These are phyloP conservation scores for Xylariaceae sp. DNA, from an alignment of 2,329 filamentous ascomycete genomes.

Conservation along the genomic window DNA sequence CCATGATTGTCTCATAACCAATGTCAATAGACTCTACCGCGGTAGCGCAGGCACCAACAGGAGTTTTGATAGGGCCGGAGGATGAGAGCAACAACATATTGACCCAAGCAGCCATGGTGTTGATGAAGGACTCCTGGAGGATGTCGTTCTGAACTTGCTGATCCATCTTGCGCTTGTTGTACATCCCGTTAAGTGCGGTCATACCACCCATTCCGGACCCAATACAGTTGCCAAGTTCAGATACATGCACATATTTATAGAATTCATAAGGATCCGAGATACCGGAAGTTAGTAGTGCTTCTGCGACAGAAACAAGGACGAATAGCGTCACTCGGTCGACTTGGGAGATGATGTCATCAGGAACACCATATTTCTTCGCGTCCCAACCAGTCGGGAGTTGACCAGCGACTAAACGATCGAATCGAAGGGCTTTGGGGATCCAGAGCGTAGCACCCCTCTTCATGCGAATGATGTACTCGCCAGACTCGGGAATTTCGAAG, in stretches of 20 bases:
- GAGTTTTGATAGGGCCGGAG: slow-evolving; percentile 97
- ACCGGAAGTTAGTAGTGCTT: slow-evolving; percentile 88
- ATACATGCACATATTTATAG: slow-evolving; percentile 99
- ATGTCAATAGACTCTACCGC: slow-evolving; percentile 97
- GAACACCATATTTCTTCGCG: slow-evolving; percentile 92
- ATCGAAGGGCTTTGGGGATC: slow-evolving; percentile 95
- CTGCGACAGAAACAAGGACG: slow-evolving; percentile 90
- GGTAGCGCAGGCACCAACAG: slow-evolving; percentile 95
- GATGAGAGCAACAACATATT: slow-evolving; percentile 99
- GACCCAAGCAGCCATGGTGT: slow-evolving; percentile 99
- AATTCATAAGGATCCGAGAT: slow-evolving; percentile 99
- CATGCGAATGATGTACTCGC: slow-evolving; percentile 91
- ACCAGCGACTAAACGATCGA: slow-evolving; percentile 95
- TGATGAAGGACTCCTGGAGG: slow-evolving; percentile 99
- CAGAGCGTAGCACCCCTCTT: slow-evolving; percentile 94
- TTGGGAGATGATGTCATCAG: slow-evolving; percentile 96
- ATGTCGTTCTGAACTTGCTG: slow-evolving; percentile 99
- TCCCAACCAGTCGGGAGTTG: slow-evolving; percentile 98
- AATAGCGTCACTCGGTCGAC: slow-evolving; percentile 97
- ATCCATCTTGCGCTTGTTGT: slow-evolving; percentile 96
- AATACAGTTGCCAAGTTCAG: slow-evolving; percentile 96
- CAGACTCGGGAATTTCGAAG: slow-evolving; percentile 91
- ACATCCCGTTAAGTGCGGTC: slow-evolving; percentile 92
- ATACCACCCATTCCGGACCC: slow-evolving; percentile 98
- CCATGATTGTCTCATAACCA: slow-evolving; percentile 97